Conservation (phyloP, 176 grass and related monocot species). For the Lolium perenne region DNA sequence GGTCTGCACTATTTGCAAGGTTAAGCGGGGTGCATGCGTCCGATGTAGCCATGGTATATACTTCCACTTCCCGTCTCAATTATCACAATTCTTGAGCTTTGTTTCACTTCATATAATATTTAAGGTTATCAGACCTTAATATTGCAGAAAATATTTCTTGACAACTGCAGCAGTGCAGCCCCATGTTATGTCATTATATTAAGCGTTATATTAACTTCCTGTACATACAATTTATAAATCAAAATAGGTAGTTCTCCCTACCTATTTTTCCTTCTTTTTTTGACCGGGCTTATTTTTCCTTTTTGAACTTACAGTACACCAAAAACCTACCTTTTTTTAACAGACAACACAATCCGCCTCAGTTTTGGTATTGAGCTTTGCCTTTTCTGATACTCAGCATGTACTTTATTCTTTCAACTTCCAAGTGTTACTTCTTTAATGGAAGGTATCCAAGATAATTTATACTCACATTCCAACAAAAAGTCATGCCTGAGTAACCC, state of each 20-base stretch:
- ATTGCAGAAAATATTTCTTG: conserved; percentile 31
- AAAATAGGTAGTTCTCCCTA: conserved; percentile 17
- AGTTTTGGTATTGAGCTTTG: not conserved
- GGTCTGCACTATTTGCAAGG: conserved; percentile 88
- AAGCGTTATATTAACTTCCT: not conserved
- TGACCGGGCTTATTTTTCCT: not conserved
- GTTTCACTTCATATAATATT: conserved; percentile 19
- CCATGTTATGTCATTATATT: conserved; percentile 3
- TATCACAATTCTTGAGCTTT: conserved; percentile 23
- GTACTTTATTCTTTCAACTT: conserved; percentile 13
- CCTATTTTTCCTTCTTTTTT: not conserved
- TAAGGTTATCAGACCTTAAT: not conserved
- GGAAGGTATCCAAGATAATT: not conserved
- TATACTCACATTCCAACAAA: not conserved
- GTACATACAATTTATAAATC: not conserved
- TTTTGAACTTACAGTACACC: not conserved
- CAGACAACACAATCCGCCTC: not conserved
- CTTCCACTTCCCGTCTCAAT: conserved; percentile 34
- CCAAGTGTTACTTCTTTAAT: conserved; percentile 2
- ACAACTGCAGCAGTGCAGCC: not conserved
- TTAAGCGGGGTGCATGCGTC: conserved; percentile 92
- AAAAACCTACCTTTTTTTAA: not conserved
- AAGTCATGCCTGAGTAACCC: not conserved
- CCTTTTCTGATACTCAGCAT: conserved; percentile 1
- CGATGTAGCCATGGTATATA: conserved; percentile 97